Evolutionary conservation across 2,329 filamentous ascomycete genomes (phyloP), one percentile per base, ranked within the genome.

Genomic region (Purpureocillium lavendulum): DNA sequence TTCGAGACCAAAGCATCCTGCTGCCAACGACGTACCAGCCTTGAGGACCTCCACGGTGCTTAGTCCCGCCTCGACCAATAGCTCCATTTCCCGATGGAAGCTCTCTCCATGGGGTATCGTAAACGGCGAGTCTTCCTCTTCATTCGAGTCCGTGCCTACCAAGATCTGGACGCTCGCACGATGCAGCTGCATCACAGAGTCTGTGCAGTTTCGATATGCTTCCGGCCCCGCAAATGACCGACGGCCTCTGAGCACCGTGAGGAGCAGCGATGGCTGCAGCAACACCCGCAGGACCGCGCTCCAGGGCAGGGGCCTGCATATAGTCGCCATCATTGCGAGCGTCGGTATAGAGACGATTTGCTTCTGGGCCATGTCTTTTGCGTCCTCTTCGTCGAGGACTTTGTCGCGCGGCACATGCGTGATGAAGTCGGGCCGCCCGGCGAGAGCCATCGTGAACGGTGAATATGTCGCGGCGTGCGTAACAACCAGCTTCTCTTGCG

Each of bases 111-210:
- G 35, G n/a, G 24, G 26, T 14, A 53, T 45, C 9, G 44, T 39
- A 2, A 48, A 38, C 12, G 38, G n/a, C 11, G 34, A 15, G 2
- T 36, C 33, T 3, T 21, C 48, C 36, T 26, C 46, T 40, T 42
- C 28, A 36, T 49, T 53, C 12, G 56, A 46, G 14, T 57, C 54
- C 16, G 58, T 59, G 7, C 59, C 58, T 6, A 53, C 53, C 10
- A 55, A 43, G 28, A 61, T 52, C 3, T 48, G 46, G 13, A 60
- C 50, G 9, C 57, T 54, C 7, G 54, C 53, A 7, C 40, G 30
- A 38, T 55, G 41, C 36, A 53, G 50, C 5, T 36, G 44, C 17
- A 33, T 35, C 11, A 59, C 54, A 8, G 35, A 30, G 8, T 15
- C 35, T 18, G 10, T 30, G 3, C 14, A 26, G 11, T 36, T 36